Percentiles rank a stretch among this genome's conserved stretches.
These are phyloP conservation scores for Mycena polygramma DNA, from an alignment of 768 basidiomycete genomes.

Conservation along the genomic window DNA sequence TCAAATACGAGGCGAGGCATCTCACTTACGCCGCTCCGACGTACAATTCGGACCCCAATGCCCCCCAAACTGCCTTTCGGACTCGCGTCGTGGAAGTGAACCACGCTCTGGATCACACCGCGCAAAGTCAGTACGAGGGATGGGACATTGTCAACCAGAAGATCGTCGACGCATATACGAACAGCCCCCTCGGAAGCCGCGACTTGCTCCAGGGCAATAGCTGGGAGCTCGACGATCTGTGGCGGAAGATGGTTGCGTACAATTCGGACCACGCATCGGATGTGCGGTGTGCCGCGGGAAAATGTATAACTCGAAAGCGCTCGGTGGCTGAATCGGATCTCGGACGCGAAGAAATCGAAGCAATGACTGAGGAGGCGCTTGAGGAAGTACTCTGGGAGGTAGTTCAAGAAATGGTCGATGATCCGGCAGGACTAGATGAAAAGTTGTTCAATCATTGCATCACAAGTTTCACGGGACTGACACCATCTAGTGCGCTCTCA, in stretches of 20 bases:
- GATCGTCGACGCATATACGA: conserved; percentile 29
- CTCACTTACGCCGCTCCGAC: conserved; percentile 21
- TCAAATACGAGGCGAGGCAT: conserved; percentile 31
- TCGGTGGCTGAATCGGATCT: background rate
- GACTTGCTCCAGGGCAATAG: background rate
- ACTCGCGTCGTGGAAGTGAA: conserved; percentile 29
- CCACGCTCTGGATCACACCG: conserved; percentile 38
- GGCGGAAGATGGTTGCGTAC: conserved; percentile 25
- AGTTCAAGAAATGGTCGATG: conserved; percentile 5
- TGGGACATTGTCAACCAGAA: conserved; percentile 29
- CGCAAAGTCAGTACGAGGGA: conserved; percentile 36
- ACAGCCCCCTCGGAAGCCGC: conserved; percentile 9
- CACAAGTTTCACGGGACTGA: background rate
- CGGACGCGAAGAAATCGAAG: background rate
- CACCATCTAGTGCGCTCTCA: background rate
- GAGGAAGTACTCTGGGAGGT: background rate
- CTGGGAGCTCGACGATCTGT: conserved; percentile 15
- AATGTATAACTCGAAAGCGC: background rate
- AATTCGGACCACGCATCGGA: conserved; percentile 42
- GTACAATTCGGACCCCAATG: conserved; percentile 15
- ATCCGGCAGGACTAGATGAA: conserved; percentile 12
- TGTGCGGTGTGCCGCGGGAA: background rate
- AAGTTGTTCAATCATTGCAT: conserved; percentile 19
- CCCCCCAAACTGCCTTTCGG: background rate
- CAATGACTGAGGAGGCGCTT: background rate